A percentile compares a stretch with the other conserved stretches of the same genome.
These are phyloP conservation scores for Venturia aucupariae DNA, from an alignment of 2,329 filamentous ascomycete genomes.

Conservation along the genomic window DNA sequence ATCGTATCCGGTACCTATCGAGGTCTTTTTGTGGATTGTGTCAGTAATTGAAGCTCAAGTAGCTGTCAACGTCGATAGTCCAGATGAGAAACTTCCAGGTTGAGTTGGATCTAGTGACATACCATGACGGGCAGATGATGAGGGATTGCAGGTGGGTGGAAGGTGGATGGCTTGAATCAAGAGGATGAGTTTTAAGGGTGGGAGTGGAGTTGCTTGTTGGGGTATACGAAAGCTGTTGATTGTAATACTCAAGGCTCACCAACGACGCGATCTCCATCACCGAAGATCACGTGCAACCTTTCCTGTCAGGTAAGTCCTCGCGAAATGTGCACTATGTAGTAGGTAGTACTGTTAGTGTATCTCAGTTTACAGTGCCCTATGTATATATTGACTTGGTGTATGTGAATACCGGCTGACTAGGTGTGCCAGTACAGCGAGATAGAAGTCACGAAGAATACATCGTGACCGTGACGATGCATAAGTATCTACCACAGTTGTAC, in stretches of 20 bases:
- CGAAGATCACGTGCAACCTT: not conserved
- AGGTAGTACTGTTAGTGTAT: no score
- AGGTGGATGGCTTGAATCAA: not conserved
- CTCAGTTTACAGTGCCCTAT: no score
- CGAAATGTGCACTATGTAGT: no score
- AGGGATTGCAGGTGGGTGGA: not conserved
- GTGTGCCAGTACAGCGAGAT: no score
- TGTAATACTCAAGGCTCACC: not conserved
- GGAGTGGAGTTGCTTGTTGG: not conserved
- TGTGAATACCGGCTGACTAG: no score
- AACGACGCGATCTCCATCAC: not conserved
- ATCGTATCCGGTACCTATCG: slow-evolving; percentile 99
- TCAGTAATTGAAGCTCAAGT: slow-evolving; percentile 1
- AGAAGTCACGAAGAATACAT: no score
- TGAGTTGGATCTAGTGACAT: not conserved
- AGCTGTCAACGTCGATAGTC: not conserved
- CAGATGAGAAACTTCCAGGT: not conserved
- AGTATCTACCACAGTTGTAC: no score
- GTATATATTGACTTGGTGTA: no score
- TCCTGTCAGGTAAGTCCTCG: no score
- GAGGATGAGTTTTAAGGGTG: not conserved
- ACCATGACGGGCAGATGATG: slow-evolving; percentile 6
- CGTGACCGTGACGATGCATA: no score
- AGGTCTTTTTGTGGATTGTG: slow-evolving; percentile 55
- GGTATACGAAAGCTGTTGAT: not conserved